Percentiles rank a stretch among this genome's conserved stretches.
Conservation (phyloP, 2,329 filamentous ascomycete genomes). For the Dactylellina sp. region DNA sequence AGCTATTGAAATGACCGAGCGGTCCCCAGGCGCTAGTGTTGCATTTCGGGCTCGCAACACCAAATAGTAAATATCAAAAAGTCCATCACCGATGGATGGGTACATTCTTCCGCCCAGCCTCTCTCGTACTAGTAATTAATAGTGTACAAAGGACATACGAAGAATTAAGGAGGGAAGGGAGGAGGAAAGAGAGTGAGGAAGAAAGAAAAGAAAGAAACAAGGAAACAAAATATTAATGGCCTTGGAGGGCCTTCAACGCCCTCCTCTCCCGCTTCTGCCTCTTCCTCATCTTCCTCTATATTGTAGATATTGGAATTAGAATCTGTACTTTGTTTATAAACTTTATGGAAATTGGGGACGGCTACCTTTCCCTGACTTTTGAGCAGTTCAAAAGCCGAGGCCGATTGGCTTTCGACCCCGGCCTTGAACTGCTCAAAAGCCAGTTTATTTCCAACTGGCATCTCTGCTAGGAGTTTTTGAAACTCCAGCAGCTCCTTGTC, state of each 20-base stretch:
- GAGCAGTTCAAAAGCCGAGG: not conserved
- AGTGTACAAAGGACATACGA: not conserved
- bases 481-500: conserved; percentile 27
- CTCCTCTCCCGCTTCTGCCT: conserved; percentile 29
- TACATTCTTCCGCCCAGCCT: too few species aligned
- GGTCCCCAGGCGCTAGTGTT: conserved; percentile 18
- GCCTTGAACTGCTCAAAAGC: conserved; percentile 10
- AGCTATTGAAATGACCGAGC: conserved; percentile 17
- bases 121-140: not conserved
- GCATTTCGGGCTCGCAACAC: conserved; percentile 38
- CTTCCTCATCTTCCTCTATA: conserved; percentile 25
- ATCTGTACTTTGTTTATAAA: not conserved
- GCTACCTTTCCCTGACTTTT: conserved; percentile 11
- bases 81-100: too few species aligned
- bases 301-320: conserved; percentile 5
- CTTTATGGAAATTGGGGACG: not conserved
- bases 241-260: conserved; percentile 17
- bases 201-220: not conserved
- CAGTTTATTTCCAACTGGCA: conserved; percentile 13
- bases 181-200: not conserved
- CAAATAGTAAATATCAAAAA: too few species aligned
- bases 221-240: conserved; percentile 1
- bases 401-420: not conserved
- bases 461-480: not conserved
- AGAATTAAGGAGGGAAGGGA: too few species aligned